phyloP scores from a whole-genome alignment of 1,284 basidiomycete species.

The Papiliotrema laurentii region DNA sequence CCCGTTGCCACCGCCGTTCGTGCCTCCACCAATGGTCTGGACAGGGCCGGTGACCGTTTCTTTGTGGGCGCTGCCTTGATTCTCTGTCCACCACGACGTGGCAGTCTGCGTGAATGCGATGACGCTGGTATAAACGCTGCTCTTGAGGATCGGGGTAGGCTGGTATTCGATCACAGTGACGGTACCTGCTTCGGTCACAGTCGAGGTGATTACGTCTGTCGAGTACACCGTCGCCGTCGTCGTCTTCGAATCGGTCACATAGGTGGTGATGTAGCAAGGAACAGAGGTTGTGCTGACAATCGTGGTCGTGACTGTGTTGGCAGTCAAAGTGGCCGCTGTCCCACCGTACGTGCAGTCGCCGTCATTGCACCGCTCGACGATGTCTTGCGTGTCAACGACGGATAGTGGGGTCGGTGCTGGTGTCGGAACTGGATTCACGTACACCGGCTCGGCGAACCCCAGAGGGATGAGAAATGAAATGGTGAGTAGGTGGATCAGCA shows the following conservation, averaged over 20 bases:
- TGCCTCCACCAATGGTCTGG: constrained; percentile 3
- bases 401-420: not conserved
- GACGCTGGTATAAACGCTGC: constrained; percentile 15
- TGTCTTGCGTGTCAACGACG: not conserved
- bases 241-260: constrained; percentile 25
- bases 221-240: constrained; percentile 29
- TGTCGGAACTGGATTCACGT: not conserved
- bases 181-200: constrained; percentile 27
- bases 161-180: constrained; percentile 27
- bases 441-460: not conserved
- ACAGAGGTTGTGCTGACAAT: constrained; percentile 30
- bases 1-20: not conserved
- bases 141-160: constrained; percentile 27
- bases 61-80: constrained; percentile 10
- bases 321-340: constrained; percentile 17
- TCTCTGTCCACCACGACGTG: constrained; percentile 20
- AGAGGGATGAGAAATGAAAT: not conserved
- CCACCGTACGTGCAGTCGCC: constrained; percentile 18
- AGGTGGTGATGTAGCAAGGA: constrained; percentile 34
- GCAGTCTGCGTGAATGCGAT: constrained; percentile 24
- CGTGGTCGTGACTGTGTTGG: constrained; percentile 27
- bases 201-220: constrained; percentile 31
- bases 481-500: not conserved
- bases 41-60: constrained; percentile 1
- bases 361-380: constrained; percentile 14